Percentiles rank a stretch among this genome's conserved stretches.
These are phyloP conservation scores for Delphinella strobiligena DNA, from an alignment of 2,329 filamentous ascomycete species.

Conservation along the genomic window DNA sequence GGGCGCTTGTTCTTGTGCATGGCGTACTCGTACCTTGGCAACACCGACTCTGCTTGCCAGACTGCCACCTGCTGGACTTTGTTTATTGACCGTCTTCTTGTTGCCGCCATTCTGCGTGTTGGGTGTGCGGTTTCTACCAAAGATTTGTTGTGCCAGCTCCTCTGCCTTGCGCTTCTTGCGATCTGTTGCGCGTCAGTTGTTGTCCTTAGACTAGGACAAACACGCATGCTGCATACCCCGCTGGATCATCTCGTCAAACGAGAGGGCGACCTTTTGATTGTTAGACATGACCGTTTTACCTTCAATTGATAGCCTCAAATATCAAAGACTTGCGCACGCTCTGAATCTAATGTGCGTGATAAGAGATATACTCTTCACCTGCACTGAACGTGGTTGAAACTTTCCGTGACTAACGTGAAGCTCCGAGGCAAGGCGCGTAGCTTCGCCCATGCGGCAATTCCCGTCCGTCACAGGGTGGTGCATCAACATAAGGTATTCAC, in stretches of 20 bases:
- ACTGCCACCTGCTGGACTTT: slow-evolving; percentile 29
- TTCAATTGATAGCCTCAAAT: too few relatives aligned
- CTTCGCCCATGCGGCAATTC: background rate
- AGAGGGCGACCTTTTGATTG: slow-evolving; percentile 22
- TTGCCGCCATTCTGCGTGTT: slow-evolving; percentile 40
- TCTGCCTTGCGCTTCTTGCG: slow-evolving; percentile 62
- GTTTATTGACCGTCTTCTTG: slow-evolving; percentile 23
- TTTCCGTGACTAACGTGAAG: background rate
- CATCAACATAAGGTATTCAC: too few relatives aligned
- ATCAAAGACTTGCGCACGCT: too few relatives aligned
- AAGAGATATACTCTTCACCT: background rate
- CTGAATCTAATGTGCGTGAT: too few relatives aligned
- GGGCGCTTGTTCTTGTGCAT: background rate
- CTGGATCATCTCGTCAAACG: slow-evolving; percentile 41
- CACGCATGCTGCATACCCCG: slow-evolving; percentile 25
- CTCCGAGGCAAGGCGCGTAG: background rate
- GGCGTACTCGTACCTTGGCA: slow-evolving; percentile 45
- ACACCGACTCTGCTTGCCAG: slow-evolving; percentile 63
- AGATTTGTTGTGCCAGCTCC: slow-evolving; percentile 59
- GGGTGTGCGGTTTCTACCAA: slow-evolving; percentile 47
- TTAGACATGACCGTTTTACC: too few relatives aligned
- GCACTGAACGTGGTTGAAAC: background rate
- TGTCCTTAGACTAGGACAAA: background rate
- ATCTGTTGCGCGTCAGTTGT: slow-evolving; percentile 27
- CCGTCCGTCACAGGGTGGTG: too few relatives aligned